A percentile compares a stretch with the other conserved stretches of the same genome.
phyloP scores from a whole-genome alignment of 805 yeast species.

The Pichia eremophila region DNA sequence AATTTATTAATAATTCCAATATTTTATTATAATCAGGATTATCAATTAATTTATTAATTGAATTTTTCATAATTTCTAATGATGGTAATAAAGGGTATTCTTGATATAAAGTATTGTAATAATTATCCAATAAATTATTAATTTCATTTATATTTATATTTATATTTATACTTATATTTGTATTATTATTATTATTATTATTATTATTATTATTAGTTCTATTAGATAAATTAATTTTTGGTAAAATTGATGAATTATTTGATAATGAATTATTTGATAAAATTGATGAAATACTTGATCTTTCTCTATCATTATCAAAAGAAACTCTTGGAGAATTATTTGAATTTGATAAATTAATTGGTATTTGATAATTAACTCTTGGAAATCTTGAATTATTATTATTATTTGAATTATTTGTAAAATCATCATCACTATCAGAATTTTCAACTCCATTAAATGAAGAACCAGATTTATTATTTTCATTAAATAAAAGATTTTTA shows the following conservation, averaged over 20 bases:
- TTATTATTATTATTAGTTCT: background rate
- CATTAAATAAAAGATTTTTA: background rate
- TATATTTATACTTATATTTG: background rate
- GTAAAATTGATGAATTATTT: background rate
- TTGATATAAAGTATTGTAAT: slow-evolving; percentile 35
- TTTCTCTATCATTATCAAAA: slow-evolving; percentile 15
- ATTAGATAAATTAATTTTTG: background rate
- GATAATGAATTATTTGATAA: background rate
- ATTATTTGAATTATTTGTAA: slow-evolving; percentile 5
- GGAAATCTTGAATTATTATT: slow-evolving; percentile 9
- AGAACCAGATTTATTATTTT: background rate
- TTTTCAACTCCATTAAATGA: slow-evolving; percentile 11
- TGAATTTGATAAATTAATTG: slow-evolving; percentile 10
- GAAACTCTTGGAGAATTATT: slow-evolving; percentile 13
- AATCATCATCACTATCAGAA: slow-evolving; percentile 29
- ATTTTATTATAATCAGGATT: background rate
- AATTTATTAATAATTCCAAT: background rate
- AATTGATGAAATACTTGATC: slow-evolving; percentile 15
- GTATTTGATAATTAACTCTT: slow-evolving; percentile 18
- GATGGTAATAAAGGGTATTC: slow-evolving; percentile 39
- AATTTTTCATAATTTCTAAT: slow-evolving; percentile 18
- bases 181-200: too few relatives aligned
- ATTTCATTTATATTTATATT: background rate
- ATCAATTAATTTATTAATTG: slow-evolving; percentile 11
- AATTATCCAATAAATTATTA: slow-evolving; percentile 18